Evolutionary conservation across 768 basidiomycete species (phyloP), one percentile per base, ranked within the genome.

Genomic region (Hortiboletus campestris): DNA sequence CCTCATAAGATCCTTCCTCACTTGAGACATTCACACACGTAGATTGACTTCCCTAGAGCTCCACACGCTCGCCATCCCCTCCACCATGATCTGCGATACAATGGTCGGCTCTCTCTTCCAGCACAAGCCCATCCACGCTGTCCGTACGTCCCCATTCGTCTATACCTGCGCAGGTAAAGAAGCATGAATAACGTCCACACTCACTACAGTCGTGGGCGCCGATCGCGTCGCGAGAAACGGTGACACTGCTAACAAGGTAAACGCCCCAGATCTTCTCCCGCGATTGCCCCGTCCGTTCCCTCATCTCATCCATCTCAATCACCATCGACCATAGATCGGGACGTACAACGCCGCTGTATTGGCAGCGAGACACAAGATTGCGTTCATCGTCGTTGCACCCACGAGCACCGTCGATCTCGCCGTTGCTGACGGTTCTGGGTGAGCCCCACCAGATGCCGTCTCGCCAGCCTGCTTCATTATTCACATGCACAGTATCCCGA

Each of bases 91-190:
- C 46, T 96, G 94, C 67, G 96, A 98, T 67, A 96, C 92, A 35
- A 97, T 97, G 90, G 91, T 98, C 17, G 96, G 96, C 10, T 95
- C 93, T 1, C 74, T 98, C 49, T 91, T 98, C 76, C 92, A 95
- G 67, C 84, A 94, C 67, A 80, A 90, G 67, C 72, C 79, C 20
- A 91, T 95, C 49, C 89, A 94, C 64, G 91, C 86, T 28, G 84
- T 94, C 51, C 84, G 89, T 90, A 58, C 61, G 67, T 60, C 53
- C 13, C 25, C 48, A 45, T 43, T 20, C 41, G 11, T 36, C n/a
- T 11, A n/a, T 9, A 36, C 17, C 10, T 16, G 17, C 35, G 31
- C 4, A 14, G 2, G 5, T 17, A n/a, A 46, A 35, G 25, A 9
- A 9, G 19, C 39, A 51, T 28, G 36, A 46, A 19, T 28, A 46